Conservation (phyloP, 495 filamentous ascomycete genomes). For the Sordaria brevicollis region DNA sequence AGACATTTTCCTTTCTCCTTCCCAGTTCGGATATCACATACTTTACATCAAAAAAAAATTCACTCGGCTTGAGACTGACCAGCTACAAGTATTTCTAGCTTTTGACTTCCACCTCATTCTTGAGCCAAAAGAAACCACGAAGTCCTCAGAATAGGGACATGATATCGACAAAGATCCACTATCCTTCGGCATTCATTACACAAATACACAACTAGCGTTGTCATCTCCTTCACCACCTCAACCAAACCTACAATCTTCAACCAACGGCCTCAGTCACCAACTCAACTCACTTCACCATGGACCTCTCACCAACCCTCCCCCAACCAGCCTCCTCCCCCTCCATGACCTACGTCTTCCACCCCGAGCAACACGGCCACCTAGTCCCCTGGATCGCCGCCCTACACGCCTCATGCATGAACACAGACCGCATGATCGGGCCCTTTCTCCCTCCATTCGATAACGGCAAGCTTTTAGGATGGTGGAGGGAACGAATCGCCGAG, state of each 20-base stretch:
- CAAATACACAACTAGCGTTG: background rate
- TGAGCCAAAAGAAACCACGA: background rate
- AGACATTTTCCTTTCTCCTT: conserved; percentile 10
- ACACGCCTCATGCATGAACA: conserved; percentile 28
- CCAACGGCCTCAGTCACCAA: background rate
- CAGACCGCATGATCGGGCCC: conserved; percentile 27
- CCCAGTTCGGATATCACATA: background rate
- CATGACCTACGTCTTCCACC: conserved; percentile 22
- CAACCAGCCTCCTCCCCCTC: background rate
- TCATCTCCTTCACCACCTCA: background rate
- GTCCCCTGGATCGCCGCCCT: conserved; percentile 30
- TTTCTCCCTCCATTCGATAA: conserved; percentile 28
- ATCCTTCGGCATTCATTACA: background rate
- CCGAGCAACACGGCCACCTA: conserved; percentile 21
- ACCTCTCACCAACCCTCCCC: conserved; percentile 1
- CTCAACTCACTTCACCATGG: conserved; percentile 1
- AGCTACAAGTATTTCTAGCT: background rate
- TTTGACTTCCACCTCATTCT: background rate
- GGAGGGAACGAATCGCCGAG: conserved; percentile 29
- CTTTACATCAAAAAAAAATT: background rate
- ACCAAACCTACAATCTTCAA: background rate
- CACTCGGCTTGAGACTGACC: background rate
- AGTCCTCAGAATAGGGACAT: background rate
- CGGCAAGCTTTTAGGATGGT: conserved; percentile 30
- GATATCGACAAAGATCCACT: background rate